phyloP scores from a whole-genome alignment of 2,329 filamentous ascomycete genomes.

The Colletotrichum navitas region DNA sequence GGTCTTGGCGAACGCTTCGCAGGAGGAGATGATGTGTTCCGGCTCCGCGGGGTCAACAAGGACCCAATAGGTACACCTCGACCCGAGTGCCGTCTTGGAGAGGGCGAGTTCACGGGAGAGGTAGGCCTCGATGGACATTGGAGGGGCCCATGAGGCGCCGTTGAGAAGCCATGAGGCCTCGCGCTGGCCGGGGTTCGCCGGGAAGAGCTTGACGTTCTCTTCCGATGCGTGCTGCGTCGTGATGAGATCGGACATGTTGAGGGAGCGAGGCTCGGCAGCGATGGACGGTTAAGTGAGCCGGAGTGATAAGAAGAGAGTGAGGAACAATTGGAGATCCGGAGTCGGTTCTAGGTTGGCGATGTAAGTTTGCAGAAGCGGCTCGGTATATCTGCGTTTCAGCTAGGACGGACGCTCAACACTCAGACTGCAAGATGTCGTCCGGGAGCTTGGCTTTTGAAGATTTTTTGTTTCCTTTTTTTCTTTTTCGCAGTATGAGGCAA shows the following conservation, averaged over 20 bases:
- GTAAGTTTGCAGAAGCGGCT: not conserved
- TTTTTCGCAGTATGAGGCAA: not conserved
- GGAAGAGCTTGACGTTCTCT: constrained; percentile 46
- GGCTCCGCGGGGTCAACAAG: constrained; percentile 48
- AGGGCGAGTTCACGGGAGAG: constrained; percentile 48
- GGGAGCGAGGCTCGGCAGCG: not conserved
- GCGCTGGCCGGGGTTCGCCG: constrained; percentile 49
- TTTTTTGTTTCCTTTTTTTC: not conserved
- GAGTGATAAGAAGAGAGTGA: not conserved
- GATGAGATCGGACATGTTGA: constrained; percentile 30
- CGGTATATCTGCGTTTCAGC: constrained; percentile 14
- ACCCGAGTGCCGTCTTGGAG: constrained; percentile 46
- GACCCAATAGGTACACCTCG: constrained; percentile 50
- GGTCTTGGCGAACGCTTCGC: constrained; percentile 44
- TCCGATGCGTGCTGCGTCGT: constrained; percentile 4
- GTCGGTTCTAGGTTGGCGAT: not conserved
- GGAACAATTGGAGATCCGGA: not conserved
- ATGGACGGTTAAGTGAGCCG: not conserved
- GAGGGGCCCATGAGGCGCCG: constrained; percentile 48
- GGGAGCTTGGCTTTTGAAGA: not conserved
- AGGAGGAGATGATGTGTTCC: constrained; percentile 51
- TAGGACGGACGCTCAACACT: constrained; percentile 1
- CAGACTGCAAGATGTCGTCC: not conserved
- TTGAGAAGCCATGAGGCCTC: constrained; percentile 50
- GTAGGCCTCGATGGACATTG: constrained; percentile 48